Base-by-base conservation (phyloP, 345 rosid genomes). In the Geranium rotundifolium region DNA sequence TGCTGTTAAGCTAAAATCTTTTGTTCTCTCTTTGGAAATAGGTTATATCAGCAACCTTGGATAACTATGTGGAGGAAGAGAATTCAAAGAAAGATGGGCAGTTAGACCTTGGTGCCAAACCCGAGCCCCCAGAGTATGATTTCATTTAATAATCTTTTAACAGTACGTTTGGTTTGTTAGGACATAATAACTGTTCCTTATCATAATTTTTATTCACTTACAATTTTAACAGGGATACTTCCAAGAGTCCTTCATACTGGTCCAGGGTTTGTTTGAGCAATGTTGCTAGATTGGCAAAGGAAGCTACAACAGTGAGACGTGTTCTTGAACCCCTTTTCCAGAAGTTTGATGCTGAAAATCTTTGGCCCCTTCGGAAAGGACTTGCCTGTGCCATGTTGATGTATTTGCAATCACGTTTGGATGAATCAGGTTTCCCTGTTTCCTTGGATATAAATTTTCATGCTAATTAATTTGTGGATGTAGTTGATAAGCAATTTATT, bases 301-400 rank as follows among this genome's bases (percentile, higher is more conserved):
- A 89, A 84, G 84, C 86, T 61, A 79, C 95, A 34, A 89, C 93
- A 17, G 84, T 91, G 61, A 79, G 98, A 4, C 95, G 95, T 63
- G 86, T 89, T 58, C 89, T 91, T 37, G 98, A 91, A 73, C 96
- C 96, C n/a, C 89, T 91, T 67, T 76, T 91, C 67, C 80, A 76
- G 60, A 84, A 77, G 66, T 91, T 91, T 81, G 93, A 91, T 78
- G 59, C 57, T 65, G 86, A 82, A 77, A 72, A 84, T 75, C 80
- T 77, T 60, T 89, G 95, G 98, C 82, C 88, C 66, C 77, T 70
- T 13, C 77, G 82, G 60, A 82, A 73, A 66, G 96, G 95, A 49
- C 77, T 85, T 63, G 96, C 86, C 27, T 84, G 81, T 71, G 82
- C 90, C 69, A 89, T 89, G 72, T 72, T 89, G 74, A 65, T 76